A percentile compares a stretch with the other conserved stretches of the same genome.
Conservation (phyloP, 768 basidiomycete species). For the Lentinus brumalis region DNA sequence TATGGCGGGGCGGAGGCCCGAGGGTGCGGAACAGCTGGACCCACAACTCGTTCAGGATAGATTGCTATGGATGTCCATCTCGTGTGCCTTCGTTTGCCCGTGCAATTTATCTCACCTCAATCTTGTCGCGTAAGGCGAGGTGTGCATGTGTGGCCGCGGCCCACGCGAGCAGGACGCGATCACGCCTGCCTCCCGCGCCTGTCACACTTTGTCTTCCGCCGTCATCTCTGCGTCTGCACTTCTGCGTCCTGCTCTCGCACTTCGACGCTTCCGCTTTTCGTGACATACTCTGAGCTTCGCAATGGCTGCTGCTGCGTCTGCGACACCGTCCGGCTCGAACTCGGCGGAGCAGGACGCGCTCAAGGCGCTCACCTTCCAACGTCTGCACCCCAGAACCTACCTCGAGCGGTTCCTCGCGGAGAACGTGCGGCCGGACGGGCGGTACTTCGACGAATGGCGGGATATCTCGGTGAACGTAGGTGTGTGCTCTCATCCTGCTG, state of each 20-base stretch:
- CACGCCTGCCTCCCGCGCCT: not conserved
- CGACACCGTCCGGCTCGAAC: slow-evolving; percentile 10
- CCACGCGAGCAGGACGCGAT: slow-evolving; percentile 4
- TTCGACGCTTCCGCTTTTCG: not conserved
- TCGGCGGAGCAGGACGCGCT: slow-evolving; percentile 24
- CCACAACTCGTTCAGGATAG: slow-evolving; percentile 22
- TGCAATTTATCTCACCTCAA: slow-evolving; percentile 22
- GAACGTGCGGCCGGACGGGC: slow-evolving; percentile 80
- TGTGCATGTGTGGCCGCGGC: not conserved
- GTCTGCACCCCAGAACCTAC: slow-evolving; percentile 87
- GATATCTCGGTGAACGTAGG: slow-evolving; percentile 80
- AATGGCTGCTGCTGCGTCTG: slow-evolving; percentile 15
- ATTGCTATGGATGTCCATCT: slow-evolving; percentile 10
- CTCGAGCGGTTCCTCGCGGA: slow-evolving; percentile 84
- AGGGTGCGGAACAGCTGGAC: slow-evolving; percentile 17
- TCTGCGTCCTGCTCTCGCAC: not conserved
- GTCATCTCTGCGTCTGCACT: not conserved
- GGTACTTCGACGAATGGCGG: slow-evolving; percentile 69
- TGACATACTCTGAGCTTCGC: not conserved
- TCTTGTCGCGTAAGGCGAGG: slow-evolving; percentile 14
- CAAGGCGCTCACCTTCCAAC: slow-evolving; percentile 64
- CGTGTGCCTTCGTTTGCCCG: slow-evolving; percentile 1
- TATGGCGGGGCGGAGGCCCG: not conserved
- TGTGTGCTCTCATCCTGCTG: slow-evolving; percentile 39
- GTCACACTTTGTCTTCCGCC: not conserved